Conservation (phyloP, 805 yeast species). For the Yarrowia deformans region DNA sequence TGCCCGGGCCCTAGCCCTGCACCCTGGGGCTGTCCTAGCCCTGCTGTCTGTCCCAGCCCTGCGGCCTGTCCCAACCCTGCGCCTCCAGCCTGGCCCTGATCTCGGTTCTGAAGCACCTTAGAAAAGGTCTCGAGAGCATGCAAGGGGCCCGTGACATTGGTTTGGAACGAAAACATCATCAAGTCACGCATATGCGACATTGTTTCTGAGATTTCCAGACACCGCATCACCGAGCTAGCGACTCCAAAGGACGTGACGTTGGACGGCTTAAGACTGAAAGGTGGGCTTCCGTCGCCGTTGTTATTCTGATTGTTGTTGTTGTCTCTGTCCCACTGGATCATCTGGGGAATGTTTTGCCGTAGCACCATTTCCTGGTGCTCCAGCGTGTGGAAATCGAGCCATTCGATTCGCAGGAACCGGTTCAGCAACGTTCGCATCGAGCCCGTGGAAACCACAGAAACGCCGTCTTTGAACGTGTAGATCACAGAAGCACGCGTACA, state of each 20-base stretch:
- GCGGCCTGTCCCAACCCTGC: neutral
- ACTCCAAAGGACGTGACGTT: constrained; percentile 65
- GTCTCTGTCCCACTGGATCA: constrained; percentile 24
- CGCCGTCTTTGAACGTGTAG: constrained; percentile 71
- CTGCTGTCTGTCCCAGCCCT: neutral
- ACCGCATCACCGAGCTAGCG: constrained; percentile 69
- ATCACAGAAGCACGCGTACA: constrained; percentile 59
- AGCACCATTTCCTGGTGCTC: constrained; percentile 55
- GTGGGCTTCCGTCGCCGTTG: constrained; percentile 1
- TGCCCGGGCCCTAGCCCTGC: constrained; percentile 2
- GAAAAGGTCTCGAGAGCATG: constrained; percentile 47
- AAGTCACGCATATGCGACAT: constrained; percentile 75
- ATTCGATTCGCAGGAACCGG: constrained; percentile 69
- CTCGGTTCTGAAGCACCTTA: constrained; percentile 49
- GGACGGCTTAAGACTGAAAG: constrained; percentile 36
- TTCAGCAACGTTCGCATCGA: constrained; percentile 68
- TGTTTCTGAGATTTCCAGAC: constrained; percentile 77
- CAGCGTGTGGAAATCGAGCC: constrained; percentile 66
- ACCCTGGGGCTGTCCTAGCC: constrained; percentile 4
- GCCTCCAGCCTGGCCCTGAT: constrained; percentile 25
- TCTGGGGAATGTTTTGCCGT: constrained; percentile 40
- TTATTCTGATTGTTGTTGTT: constrained; percentile 1
- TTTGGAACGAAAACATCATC: constrained; percentile 60
- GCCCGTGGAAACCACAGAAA: constrained; percentile 68
- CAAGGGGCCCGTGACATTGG: constrained; percentile 45